Evolutionary conservation across 2,329 filamentous ascomycete species (phyloP), one percentile per base, ranked within the genome.

Genomic region (Plectosphaerella plurivora): DNA sequence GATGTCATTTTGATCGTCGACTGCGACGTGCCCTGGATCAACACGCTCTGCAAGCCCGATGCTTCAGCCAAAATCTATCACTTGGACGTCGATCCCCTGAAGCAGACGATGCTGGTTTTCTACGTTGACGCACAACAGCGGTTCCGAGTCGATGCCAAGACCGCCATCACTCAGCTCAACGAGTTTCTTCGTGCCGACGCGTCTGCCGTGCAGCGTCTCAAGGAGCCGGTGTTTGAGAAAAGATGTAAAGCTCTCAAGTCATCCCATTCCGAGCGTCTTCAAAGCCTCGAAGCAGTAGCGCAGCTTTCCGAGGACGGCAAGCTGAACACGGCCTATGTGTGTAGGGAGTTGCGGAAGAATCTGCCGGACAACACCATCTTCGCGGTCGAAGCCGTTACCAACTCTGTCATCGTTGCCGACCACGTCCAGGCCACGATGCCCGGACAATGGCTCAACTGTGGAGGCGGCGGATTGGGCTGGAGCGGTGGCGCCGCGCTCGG

Each of bases 1-100:
- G 92, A 96, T 65, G 81, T 90, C 10, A 94, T 97, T 53, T 59
- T 97, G 1, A 86, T 96, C 3, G 64, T 96, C 22, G 88, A 96
- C 68, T 94, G 90, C 58, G 91, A 97, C 64, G 91, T 96, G 0
- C 91, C 92, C 0, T 97, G 91, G 91, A 91, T 97, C 50, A 84
- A 86, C 12, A 94, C 89, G 0, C 83, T 83, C 14, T 83, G 80
- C 66, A 74, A 74, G 57, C 83, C 83, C 0, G 66, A 66, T 2
- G 65, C 70, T 2, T 72, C 75, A 14, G 77, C 78, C 18, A 75
- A 73, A 55, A 71, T 87, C 53, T 85, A 80, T 67, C 84, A 87
- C 60, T 74, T 87, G 41, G 84, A 87, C 59, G 73, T 84, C 45
- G 83, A 87, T 58, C 82, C 83, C 1, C 69, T 86, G 22, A 87